phyloP scores from a whole-genome alignment of 2,329 filamentous ascomycete genomes.

The Chaetomium strumarium region DNA sequence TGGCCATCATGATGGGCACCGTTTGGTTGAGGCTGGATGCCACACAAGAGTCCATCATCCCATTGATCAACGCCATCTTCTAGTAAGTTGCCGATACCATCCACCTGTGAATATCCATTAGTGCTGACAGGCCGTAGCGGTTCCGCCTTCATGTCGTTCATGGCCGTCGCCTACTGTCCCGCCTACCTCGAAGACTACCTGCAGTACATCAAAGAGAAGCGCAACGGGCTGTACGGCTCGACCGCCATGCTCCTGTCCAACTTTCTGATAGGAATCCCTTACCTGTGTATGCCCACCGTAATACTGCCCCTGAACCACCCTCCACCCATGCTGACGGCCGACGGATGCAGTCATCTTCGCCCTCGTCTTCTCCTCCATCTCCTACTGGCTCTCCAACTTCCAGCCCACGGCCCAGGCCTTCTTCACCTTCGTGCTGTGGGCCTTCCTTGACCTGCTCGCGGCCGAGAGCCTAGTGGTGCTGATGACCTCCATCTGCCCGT shows the following conservation, averaged over 20 bases:
- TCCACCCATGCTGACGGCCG: background rate
- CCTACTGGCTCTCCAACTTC: slow-evolving; percentile 79
- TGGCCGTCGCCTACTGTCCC: slow-evolving; percentile 80
- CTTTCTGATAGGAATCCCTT: slow-evolving; percentile 76
- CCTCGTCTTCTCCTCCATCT: slow-evolving; percentile 66
- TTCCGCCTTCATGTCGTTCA: slow-evolving; percentile 71
- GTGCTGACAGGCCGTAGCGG: slow-evolving; percentile 47
- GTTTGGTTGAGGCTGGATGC: slow-evolving; percentile 71
- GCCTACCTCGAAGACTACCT: slow-evolving; percentile 73
- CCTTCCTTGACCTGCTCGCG: slow-evolving; percentile 77
- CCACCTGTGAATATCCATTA: background rate
- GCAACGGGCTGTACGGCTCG: slow-evolving; percentile 75
- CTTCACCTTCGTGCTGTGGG: slow-evolving; percentile 74
- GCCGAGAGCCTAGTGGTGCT: slow-evolving; percentile 79
- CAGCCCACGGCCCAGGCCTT: slow-evolving; percentile 59
- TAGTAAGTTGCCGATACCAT: slow-evolving; percentile 21
- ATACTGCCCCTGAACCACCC: no score
- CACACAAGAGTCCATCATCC: slow-evolving; percentile 67
- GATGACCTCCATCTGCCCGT: slow-evolving; percentile 64
- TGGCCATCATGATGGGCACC: slow-evolving; percentile 84
- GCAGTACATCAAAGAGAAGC: slow-evolving; percentile 69
- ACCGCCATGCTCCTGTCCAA: slow-evolving; percentile 69
- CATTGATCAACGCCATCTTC: slow-evolving; percentile 73
- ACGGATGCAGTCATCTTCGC: slow-evolving; percentile 58
- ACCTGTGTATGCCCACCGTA: slow-evolving; percentile 50